Evolutionary conservation across 441 rosid species (phyloP).

Genomic region (Viola pubescens): DNA sequence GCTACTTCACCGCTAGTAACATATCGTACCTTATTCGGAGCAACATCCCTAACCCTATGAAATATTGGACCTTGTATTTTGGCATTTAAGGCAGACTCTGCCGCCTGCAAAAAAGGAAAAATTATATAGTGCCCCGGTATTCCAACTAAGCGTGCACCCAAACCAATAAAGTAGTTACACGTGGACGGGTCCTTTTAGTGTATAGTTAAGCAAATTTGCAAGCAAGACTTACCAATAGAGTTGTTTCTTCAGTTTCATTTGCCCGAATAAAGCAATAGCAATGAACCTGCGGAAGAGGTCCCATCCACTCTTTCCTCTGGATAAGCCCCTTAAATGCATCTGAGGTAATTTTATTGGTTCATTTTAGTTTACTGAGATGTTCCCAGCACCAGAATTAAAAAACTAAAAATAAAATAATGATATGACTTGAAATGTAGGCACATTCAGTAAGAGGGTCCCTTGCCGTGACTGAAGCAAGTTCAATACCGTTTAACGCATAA

Average conservation of each 20-base stretch:
- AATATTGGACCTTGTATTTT: conserved; percentile 44
- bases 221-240: conserved; percentile 41
- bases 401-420: background rate
- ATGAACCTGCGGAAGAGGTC: conserved; percentile 64
- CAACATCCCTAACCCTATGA: conserved; percentile 90
- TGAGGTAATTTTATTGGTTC: conserved; percentile 16
- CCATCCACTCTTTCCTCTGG: conserved; percentile 57
- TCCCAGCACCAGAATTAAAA: background rate
- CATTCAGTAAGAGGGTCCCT: too few relatives aligned
- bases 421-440: too few relatives aligned
- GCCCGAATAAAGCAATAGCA: conserved; percentile 87
- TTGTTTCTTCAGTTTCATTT: conserved; percentile 54
- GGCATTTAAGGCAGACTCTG: conserved; percentile 55
- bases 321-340: conserved; percentile 62
- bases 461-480: too few relatives aligned
- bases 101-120: conserved; percentile 38
- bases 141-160: too few relatives aligned
- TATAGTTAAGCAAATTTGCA: background rate
- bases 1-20: background rate
- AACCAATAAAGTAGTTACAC: too few relatives aligned
- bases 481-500: background rate
- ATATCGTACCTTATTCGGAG: conserved; percentile 76
- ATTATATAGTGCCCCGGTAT: too few relatives aligned
- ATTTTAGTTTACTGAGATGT: too few relatives aligned
- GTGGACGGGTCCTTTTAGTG: too few relatives aligned